A percentile compares a stretch with the other conserved stretches of the same genome.
phyloP scores from a whole-genome alignment of 2,329 filamentous ascomycete genomes.

The Immersiporthe knoxdaviesiana region DNA sequence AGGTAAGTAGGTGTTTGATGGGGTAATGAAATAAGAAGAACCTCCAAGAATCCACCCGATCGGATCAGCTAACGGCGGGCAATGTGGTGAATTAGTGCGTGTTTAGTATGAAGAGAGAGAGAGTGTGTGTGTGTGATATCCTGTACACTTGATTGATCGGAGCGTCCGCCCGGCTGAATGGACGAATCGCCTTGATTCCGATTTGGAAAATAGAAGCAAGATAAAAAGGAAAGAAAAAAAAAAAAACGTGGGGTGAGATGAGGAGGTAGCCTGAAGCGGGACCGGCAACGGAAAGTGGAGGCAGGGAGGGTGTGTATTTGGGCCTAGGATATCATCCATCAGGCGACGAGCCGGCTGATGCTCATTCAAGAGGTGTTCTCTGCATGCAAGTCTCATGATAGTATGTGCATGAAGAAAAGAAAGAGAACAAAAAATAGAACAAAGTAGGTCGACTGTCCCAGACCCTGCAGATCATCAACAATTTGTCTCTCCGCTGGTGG shows the following conservation, averaged over 20 bases:
- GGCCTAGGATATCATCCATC: neutral
- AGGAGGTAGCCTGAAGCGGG: neutral
- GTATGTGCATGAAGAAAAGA: neutral
- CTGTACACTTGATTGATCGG: conserved; percentile 7
- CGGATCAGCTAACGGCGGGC: neutral
- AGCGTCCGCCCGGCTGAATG: neutral
- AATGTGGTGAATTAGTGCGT: too few relatives aligned
- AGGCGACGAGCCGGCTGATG: neutral
- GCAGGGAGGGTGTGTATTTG: neutral
- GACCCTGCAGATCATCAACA: neutral
- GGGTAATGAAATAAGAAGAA: neutral
- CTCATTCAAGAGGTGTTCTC: neutral
- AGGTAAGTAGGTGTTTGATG: too few relatives aligned
- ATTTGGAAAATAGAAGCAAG: conserved; percentile 1
- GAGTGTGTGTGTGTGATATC: neutral
- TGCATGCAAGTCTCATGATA: neutral
- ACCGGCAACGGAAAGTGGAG: neutral
- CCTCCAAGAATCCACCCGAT: neutral
- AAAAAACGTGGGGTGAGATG: neutral
- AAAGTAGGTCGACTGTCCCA: neutral
- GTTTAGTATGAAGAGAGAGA: too few relatives aligned
- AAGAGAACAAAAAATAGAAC: neutral
- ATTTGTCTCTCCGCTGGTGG: neutral
- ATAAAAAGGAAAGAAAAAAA: neutral
- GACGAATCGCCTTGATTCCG: conserved; percentile 18